phyloP scores from a whole-genome alignment of 345 rosid species.

The Toxicodendron radicans region DNA sequence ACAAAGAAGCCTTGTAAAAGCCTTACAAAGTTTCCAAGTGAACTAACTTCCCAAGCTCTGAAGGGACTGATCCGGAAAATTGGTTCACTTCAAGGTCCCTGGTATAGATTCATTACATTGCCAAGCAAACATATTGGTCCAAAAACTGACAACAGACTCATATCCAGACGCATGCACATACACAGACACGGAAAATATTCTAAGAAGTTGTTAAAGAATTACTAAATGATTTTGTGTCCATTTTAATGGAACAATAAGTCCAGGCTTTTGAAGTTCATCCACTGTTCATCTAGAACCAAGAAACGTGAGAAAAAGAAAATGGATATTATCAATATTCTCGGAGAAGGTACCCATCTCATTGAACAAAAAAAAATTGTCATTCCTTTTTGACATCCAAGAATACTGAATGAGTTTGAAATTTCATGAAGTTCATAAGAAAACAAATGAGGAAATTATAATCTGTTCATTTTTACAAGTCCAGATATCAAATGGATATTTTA shows the following conservation, averaged over 20 bases:
- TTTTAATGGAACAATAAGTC: background rate
- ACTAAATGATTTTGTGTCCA: background rate
- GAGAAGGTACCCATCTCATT: background rate
- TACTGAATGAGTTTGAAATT: background rate
- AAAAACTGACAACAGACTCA: background rate
- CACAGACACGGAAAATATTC: background rate
- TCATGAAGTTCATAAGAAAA: background rate
- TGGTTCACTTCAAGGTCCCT: slow-evolving; percentile 47
- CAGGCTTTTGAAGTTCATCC: background rate
- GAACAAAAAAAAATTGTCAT: background rate
- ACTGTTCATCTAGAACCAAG: background rate
- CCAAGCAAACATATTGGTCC: slow-evolving; percentile 1
- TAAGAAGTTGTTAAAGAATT: background rate
- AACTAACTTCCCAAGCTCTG: slow-evolving; percentile 41
- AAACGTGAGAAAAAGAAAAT: background rate
- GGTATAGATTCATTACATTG: slow-evolving; percentile 15
- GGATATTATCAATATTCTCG: background rate
- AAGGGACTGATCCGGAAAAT: slow-evolving; percentile 51
- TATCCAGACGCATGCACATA: background rate
- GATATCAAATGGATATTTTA: background rate
- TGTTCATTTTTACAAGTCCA: background rate
- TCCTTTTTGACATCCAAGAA: background rate
- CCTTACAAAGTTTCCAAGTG: slow-evolving; percentile 49
- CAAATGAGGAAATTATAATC: background rate
- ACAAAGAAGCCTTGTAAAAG: slow-evolving; percentile 6